A percentile compares a stretch with the other conserved stretches of the same genome.
Evolutionary conservation across 345 rosid species (phyloP).

Genomic region (Dipteronia sinensis): DNA sequence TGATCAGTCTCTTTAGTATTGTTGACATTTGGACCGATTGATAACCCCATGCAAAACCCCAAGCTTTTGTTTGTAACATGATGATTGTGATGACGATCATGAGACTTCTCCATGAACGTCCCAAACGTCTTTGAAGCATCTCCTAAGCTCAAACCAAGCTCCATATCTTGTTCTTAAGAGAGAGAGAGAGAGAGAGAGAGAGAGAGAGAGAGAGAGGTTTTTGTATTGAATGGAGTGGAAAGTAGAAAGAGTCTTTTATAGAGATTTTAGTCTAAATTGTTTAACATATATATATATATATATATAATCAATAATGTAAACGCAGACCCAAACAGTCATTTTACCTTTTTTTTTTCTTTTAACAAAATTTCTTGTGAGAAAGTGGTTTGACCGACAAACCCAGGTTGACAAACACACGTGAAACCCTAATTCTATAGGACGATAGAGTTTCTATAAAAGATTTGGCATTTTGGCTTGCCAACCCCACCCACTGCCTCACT

Average conservation of each 20-base stretch:
- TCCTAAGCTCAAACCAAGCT: conserved; percentile 36
- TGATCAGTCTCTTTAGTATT: neutral
- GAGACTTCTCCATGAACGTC: conserved; percentile 22
- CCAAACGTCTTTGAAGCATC: conserved; percentile 27
- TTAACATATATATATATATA: neutral
- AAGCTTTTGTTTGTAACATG: conserved; percentile 3
- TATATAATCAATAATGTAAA: neutral
- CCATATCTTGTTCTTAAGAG: conserved; percentile 20
- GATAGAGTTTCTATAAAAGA: neutral
- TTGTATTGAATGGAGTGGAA: conserved; percentile 3
- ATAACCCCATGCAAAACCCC: conserved; percentile 33
- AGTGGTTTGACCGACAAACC: conserved; percentile 29
- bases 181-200: neutral
- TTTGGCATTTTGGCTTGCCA: neutral
- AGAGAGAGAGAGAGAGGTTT: neutral
- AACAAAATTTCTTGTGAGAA: conserved; percentile 1
- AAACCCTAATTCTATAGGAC: conserved; percentile 10
- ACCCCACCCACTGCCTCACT: neutral
- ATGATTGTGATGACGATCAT: neutral
- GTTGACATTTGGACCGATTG: conserved; percentile 18
- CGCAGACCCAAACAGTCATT: neutral
- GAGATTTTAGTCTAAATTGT: conserved; percentile 1
- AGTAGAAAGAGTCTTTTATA: conserved; percentile 7
- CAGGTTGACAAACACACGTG: conserved; percentile 28
- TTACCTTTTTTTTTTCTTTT: neutral